phyloP scores from a whole-genome alignment of 768 basidiomycete species.

The Russula sp. region DNA sequence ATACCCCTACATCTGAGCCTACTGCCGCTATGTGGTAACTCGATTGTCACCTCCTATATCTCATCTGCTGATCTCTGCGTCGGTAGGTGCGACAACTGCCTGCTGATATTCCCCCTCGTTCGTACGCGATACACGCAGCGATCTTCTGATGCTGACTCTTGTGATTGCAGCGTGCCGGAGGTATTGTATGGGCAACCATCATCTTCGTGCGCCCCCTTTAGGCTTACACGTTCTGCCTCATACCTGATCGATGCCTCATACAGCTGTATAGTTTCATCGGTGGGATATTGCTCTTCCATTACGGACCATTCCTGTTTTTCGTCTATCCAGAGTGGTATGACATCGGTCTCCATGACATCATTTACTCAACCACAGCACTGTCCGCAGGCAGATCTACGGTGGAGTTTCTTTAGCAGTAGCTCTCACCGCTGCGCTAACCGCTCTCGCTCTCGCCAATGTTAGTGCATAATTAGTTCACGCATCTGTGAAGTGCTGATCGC shows the following conservation, averaged over 20 bases:
- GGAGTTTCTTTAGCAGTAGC: conserved; percentile 54
- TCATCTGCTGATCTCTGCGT: conserved; percentile 2
- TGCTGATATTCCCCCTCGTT: conserved; percentile 67
- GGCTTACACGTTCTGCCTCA: conserved; percentile 4
- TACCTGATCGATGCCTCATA: conserved; percentile 9
- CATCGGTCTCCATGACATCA: conserved; percentile 1
- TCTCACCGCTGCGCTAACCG: conserved; percentile 44
- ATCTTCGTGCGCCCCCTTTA: conserved; percentile 44
- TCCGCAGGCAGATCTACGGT: conserved; percentile 59
- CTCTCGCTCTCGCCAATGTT: conserved; percentile 61
- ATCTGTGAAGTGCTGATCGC: conserved; percentile 24
- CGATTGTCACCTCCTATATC: background rate
- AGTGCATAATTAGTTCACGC: conserved; percentile 19
- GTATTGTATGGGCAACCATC: conserved; percentile 61
- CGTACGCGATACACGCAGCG: conserved; percentile 27
- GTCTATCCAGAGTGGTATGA: conserved; percentile 57
- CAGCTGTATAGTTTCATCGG: conserved; percentile 65
- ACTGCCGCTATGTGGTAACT: conserved; percentile 19
- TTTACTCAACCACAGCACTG: conserved; percentile 1
- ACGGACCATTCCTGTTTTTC: conserved; percentile 62
- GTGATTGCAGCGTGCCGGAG: conserved; percentile 52
- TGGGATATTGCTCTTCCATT: conserved; percentile 54
- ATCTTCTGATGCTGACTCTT: conserved; percentile 15
- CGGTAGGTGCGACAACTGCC: conserved; percentile 72
- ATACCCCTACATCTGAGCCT: conserved; percentile 11